Percentiles rank a stretch among this genome's conserved stretches.
These are phyloP conservation scores for Scutellaria barbata DNA, from an alignment of 257 asterid species.

Conservation along the genomic window DNA sequence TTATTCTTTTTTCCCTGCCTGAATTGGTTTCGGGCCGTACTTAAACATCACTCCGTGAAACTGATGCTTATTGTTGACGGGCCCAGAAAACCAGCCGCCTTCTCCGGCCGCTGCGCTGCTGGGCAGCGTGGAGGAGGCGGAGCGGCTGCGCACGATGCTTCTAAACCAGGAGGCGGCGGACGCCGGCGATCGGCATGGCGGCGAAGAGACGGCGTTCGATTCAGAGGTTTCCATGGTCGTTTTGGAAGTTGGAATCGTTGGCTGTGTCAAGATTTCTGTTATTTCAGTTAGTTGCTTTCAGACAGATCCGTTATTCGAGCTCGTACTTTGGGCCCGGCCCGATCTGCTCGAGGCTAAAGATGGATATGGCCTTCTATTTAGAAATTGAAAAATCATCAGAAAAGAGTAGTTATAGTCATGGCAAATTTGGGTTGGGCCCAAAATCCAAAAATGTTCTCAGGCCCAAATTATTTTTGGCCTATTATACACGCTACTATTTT, in stretches of 20 bases:
- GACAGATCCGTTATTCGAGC: too few species aligned
- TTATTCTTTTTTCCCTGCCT: constrained; percentile 47
- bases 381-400: too few species aligned
- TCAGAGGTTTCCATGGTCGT: constrained; percentile 40
- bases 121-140: constrained; percentile 50
- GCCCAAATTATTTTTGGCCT: too few species aligned
- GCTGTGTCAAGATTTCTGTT: constrained; percentile 7
- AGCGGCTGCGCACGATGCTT: constrained; percentile 74
- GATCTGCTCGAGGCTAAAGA: too few species aligned
- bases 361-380: too few species aligned
- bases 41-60: constrained; percentile 79
- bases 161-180: constrained; percentile 66
- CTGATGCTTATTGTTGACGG: constrained; percentile 68
- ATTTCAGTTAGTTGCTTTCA: constrained; percentile 22
- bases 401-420: too few species aligned
- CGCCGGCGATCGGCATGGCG: constrained; percentile 53
- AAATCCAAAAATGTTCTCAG: too few species aligned
- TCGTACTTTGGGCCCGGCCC: too few species aligned
- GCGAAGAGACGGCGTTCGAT: constrained; percentile 55
- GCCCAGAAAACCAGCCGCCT: constrained; percentile 46
- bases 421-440: too few species aligned
- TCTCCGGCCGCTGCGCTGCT: constrained; percentile 38
- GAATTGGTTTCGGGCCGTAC: constrained; percentile 81
- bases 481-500: too few species aligned
- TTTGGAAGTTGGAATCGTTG: constrained; percentile 15